Percentiles rank a stretch among this genome's conserved stretches.
phyloP scores from a whole-genome alignment of 768 basidiomycete genomes.

The Xerocomus potaroensis region DNA sequence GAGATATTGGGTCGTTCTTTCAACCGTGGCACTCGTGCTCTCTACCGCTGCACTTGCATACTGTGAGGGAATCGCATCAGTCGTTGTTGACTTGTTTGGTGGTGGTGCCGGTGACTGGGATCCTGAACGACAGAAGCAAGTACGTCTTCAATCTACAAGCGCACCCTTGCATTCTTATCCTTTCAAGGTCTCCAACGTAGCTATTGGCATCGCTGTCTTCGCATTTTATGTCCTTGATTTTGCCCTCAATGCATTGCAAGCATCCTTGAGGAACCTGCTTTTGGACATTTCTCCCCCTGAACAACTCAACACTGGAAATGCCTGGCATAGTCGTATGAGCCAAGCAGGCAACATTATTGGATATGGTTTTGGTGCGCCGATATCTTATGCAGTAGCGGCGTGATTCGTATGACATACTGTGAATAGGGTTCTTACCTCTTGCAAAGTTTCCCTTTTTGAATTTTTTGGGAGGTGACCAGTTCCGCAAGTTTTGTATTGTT shows the following conservation, averaged over 20 bases:
- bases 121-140: constrained; percentile 60
- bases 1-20: constrained; percentile 89
- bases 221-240: constrained; percentile 96
- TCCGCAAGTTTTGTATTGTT: constrained; percentile 92
- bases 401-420: constrained; percentile 5
- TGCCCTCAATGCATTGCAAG: constrained; percentile 93
- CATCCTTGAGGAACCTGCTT: constrained; percentile 88
- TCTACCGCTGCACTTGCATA: constrained; percentile 82
- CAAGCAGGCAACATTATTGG: constrained; percentile 97
- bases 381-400: not conserved
- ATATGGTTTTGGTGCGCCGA: constrained; percentile 73
- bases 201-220: constrained; percentile 82
- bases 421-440: constrained; percentile 82
- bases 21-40: constrained; percentile 73
- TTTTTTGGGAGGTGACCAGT: constrained; percentile 86
- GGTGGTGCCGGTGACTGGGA: constrained; percentile 86
- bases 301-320: constrained; percentile 91
- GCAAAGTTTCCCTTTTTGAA: constrained; percentile 70
- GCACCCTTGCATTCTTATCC: not conserved
- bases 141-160: constrained; percentile 28
- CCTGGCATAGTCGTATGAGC: constrained; percentile 96
- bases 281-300: constrained; percentile 86
- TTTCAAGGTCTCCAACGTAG: constrained; percentile 56
- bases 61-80: constrained; percentile 64
- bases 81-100: constrained; percentile 74